Base-by-base conservation (phyloP, 2,329 filamentous ascomycete species). In the Paraconiothyrium sp. region DNA sequence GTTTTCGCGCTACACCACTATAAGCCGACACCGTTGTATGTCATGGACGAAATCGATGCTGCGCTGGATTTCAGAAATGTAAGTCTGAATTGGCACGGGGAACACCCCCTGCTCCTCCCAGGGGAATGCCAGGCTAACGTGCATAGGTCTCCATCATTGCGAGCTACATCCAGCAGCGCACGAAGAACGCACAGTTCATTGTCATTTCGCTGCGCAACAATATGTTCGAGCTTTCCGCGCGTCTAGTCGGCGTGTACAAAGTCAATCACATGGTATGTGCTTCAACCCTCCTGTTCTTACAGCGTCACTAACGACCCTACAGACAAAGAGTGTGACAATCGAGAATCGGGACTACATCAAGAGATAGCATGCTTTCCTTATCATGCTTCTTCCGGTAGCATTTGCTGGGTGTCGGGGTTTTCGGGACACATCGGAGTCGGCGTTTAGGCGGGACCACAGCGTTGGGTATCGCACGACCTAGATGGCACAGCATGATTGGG, bases 11-110 rank as follows among this genome's bases (percentile, higher is more conserved):
- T 99, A 72, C 95, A 99, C 80, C 94, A 98, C 77, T 99, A 97
- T 80, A 97, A 97, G 83, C 95, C 95, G 10, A 99, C 95, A 64
- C 95, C 95, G 57, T 81, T 99, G 65, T 99, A 99, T 79, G 95
- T 99, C 72, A 99, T 99, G 95, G 95, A 99, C 81, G 95, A 99
- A 83, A 99, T 99, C 78, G 95, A 99, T 80, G 95, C 95, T 24
- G 95, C 95, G 34, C 81, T 99, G 82, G 95, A 99, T 83, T 99
- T 99, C 85, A 86, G 94, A 81, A 99, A 99, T 77, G 95, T 97
- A 76, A 90, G 92, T 88, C 35, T 48, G n/a, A 4, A 44, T 11
- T 54, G n/a, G 13, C 8, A n/a, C n/a, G 14, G 22, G 48, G 4
- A 24, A 20, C 20, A 20, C 20, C 20, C 20, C 20, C 20, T 20